phyloP scores from a whole-genome alignment of 257 asterid genomes.

The Nemophila menziesii region DNA sequence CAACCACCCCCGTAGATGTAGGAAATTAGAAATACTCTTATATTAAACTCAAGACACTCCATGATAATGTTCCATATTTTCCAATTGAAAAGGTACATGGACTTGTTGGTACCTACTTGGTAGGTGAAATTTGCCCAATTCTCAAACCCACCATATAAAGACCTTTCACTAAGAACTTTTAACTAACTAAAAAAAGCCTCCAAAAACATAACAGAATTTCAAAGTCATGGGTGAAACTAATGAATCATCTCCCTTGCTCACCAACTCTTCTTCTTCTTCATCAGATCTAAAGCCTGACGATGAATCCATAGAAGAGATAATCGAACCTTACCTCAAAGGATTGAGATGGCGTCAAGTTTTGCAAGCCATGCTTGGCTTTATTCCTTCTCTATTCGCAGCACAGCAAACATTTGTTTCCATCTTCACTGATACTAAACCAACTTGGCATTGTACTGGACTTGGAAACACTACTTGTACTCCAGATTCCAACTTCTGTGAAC shows the following conservation, averaged over 20 bases:
- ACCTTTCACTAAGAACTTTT: no score
- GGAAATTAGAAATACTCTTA: no score
- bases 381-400: constrained; percentile 38
- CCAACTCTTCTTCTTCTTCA: background rate
- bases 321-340: constrained; percentile 10
- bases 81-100: no score
- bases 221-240: background rate
- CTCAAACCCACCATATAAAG: no score
- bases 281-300: background rate
- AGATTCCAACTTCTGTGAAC: constrained; percentile 15
- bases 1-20: no score
- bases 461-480: constrained; percentile 5
- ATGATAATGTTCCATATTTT: no score
- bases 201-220: no score
- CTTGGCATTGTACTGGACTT: constrained; percentile 26
- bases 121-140: no score
- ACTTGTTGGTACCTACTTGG: no score
- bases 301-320: constrained; percentile 8
- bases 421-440: constrained; percentile 34
- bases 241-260: background rate
- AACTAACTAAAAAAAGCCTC: no score
- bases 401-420: constrained; percentile 36
- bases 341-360: constrained; percentile 20
- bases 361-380: constrained; percentile 22
- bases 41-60: no score